Base-by-base conservation (phyloP, 2,329 filamentous ascomycete species). In the Helotiales sp. region DNA sequence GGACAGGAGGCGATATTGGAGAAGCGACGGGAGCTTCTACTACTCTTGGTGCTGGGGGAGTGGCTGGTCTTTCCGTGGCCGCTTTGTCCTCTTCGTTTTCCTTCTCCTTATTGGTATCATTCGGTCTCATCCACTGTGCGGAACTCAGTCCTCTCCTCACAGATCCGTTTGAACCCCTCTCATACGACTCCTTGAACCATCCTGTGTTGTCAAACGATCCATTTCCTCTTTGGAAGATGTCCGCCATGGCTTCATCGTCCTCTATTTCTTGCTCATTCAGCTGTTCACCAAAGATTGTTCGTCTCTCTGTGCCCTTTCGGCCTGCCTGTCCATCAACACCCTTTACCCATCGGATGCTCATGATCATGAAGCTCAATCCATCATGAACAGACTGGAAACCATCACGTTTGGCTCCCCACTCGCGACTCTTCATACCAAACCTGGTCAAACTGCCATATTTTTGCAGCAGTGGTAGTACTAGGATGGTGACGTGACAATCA, bases 401-500 rank as follows among this genome's bases (percentile, higher is more conserved):
- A 68, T 79, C 3, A 34, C 77, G 70, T 25, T 76, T 80, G 24
- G 81, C 83, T 6, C 85, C 88, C 80, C 92, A 97, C 59, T 88
- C 85, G 27, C 92, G 85, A 63, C 90, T 96, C 65, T 86, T 87
- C 56, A 99, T 83, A 2, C 93, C 93, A 68, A 89, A 91, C 42
- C 91, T 83, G 0, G 88, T 88, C 0, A 85, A 88, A 5, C 86
- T 84, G 0, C 84, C 79, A 70, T 98, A 99, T 60, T 85, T 85
- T 62, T 91, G 81, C 3, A 99, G 77, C 0, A 84, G 80, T 0
- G 93, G 95, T 0, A 98, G 79, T 12, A 99, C 86, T 12, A 97
- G 77, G 0, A 98, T 73, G 15, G 90, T 96, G 63, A 99, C 89
- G 65, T 98, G 91, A 40, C 96, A 76, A 70, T 98, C 95, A 65